Evolutionary conservation across 164 flowering plant genomes (phyloP).

Genomic region (Macadamia tetraphylla): DNA sequence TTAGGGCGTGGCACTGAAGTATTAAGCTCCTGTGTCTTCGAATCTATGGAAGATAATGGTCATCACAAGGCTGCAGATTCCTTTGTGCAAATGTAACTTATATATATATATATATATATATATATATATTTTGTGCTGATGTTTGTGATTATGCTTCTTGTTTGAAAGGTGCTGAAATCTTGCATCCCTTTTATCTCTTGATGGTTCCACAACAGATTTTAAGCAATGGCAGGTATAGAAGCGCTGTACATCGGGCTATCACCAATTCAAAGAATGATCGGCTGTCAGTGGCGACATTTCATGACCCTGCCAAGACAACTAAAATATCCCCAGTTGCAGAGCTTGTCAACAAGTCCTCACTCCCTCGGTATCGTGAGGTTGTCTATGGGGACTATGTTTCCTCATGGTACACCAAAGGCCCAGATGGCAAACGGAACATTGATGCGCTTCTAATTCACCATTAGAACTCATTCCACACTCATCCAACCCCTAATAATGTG

Average conservation of each 20-base stretch:
- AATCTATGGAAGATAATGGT: too few relatives aligned
- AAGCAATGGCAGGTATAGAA: constrained; percentile 70
- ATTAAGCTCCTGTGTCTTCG: too few relatives aligned
- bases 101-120: too few relatives aligned
- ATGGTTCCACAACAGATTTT: constrained; percentile 44
- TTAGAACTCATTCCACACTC: neutral
- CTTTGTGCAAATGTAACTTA: too few relatives aligned
- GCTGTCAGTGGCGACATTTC: constrained; percentile 86
- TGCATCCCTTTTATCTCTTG: too few relatives aligned
- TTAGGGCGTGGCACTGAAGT: too few relatives aligned
- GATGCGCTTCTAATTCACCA: constrained; percentile 52
- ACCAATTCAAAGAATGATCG: constrained; percentile 58
- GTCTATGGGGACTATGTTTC: constrained; percentile 77
- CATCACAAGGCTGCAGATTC: too few relatives aligned
- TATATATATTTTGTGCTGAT: too few relatives aligned
- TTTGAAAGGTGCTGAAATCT: too few relatives aligned
- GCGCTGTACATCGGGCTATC: constrained; percentile 68
- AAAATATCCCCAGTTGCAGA: constrained; percentile 52
- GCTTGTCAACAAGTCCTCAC: constrained; percentile 36
- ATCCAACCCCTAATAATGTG: too few relatives aligned
- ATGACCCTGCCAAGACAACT: constrained; percentile 73
- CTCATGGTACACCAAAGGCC: constrained; percentile 91
- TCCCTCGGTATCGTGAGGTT: constrained; percentile 42
- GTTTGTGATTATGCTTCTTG: too few relatives aligned
- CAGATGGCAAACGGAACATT: constrained; percentile 81